Conservation (phyloP, 2,329 filamentous ascomycete genomes). For the Diaporthe citri region DNA sequence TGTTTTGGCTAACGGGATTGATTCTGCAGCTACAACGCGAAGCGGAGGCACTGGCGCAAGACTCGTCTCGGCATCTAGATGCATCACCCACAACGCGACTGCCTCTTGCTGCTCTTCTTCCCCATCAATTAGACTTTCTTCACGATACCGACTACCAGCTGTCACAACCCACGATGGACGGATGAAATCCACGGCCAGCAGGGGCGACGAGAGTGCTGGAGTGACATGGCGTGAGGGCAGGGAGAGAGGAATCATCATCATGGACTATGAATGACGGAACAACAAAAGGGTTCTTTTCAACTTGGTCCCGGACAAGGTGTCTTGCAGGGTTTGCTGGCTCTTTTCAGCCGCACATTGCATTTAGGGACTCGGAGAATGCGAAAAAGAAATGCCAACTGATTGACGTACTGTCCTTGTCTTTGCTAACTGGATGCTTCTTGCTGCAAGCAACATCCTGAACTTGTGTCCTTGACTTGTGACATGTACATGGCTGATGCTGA, state of each 20-base stretch:
- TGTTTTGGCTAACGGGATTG: conserved; percentile 30
- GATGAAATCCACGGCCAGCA: conserved; percentile 35
- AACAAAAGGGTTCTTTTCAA: conserved; percentile 28
- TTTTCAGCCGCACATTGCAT: conserved; percentile 39
- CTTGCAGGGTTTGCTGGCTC: conserved; percentile 37
- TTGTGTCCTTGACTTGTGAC: neutral
- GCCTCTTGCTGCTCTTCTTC: conserved; percentile 45
- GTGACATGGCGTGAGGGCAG: conserved; percentile 28
- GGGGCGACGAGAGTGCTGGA: conserved; percentile 21
- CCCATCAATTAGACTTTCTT: conserved; percentile 32
- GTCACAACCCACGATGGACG: conserved; percentile 41
- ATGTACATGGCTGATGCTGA: neutral
- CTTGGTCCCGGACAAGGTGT: conserved; percentile 40
- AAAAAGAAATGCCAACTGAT: conserved; percentile 39
- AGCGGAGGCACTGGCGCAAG: conserved; percentile 99
- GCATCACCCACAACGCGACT: conserved; percentile 57
- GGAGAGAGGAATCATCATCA: conserved; percentile 35
- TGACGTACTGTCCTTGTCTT: conserved; percentile 3
- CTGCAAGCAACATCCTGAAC: neutral
- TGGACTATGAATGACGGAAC: conserved; percentile 39
- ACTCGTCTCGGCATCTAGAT: conserved; percentile 98
- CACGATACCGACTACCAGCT: conserved; percentile 40
- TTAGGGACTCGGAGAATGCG: conserved; percentile 40
- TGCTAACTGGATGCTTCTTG: no score
- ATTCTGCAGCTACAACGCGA: conserved; percentile 92